Evolutionary conservation across 2,329 filamentous ascomycete species (phyloP).

Genomic region (Cordyceps militaris): DNA sequence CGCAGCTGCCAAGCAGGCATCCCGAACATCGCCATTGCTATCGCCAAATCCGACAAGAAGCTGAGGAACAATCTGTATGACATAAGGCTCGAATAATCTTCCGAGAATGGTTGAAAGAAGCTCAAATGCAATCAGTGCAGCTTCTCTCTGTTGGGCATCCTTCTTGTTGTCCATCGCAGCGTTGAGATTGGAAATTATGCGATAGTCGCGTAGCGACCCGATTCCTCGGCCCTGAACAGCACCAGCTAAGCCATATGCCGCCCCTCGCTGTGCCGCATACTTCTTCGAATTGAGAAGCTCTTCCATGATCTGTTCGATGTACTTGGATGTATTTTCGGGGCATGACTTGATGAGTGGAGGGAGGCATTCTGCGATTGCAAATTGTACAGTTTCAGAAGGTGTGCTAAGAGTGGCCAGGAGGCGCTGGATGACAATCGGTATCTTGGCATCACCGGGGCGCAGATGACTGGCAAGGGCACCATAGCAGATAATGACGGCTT

Average conservation of each 20-base stretch:
- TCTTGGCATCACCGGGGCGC: slow-evolving; percentile 73
- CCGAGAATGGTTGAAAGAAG: slow-evolving; percentile 80
- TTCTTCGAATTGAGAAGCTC: slow-evolving; percentile 80
- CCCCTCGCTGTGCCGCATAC: slow-evolving; percentile 86
- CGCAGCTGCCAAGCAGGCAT: slow-evolving; percentile 84
- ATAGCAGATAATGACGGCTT: slow-evolving; percentile 96
- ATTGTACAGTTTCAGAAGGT: slow-evolving; percentile 93
- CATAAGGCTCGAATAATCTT: slow-evolving; percentile 88
- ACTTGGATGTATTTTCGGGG: slow-evolving; percentile 67
- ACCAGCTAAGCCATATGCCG: slow-evolving; percentile 89
- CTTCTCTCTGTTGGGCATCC: slow-evolving; percentile 80
- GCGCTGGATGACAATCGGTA: slow-evolving; percentile 81
- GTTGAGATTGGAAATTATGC: slow-evolving; percentile 74
- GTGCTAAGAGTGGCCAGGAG: slow-evolving; percentile 83
- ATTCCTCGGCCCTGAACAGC: slow-evolving; percentile 86
- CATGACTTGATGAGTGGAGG: slow-evolving; percentile 84
- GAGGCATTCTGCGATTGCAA: slow-evolving; percentile 88
- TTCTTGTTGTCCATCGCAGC: slow-evolving; percentile 93
- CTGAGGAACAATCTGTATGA: slow-evolving; percentile 91
- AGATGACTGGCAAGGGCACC: slow-evolving; percentile 88
- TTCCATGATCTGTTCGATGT: slow-evolving; percentile 74
- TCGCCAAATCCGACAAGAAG: slow-evolving; percentile 87
- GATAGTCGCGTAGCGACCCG: slow-evolving; percentile 70
- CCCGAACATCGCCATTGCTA: slow-evolving; percentile 77
- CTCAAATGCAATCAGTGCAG: slow-evolving; percentile 84